A percentile compares a stretch with the other conserved stretches of the same genome.
Conservation (phyloP, 768 basidiomycete genomes). For the Russula dissimulans region DNA sequence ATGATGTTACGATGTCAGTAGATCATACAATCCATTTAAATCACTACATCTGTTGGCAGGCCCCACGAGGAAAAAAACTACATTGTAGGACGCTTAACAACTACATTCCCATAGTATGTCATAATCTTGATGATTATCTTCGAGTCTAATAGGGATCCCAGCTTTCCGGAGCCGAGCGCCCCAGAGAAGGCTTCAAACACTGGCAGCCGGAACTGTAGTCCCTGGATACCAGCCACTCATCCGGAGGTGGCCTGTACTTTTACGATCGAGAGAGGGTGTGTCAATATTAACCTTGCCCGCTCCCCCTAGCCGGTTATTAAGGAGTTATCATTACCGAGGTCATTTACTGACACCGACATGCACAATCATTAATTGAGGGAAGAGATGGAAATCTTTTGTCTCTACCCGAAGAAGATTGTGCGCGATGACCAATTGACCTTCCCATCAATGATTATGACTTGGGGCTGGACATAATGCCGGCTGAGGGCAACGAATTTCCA, state of each 20-base stretch:
- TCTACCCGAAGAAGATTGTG: constrained; percentile 18
- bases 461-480: constrained; percentile 34
- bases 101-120: not conserved
- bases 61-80: too few species aligned
- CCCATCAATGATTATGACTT: constrained; percentile 33
- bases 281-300: not conserved
- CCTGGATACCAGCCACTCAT: constrained; percentile 41
- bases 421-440: constrained; percentile 18
- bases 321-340: constrained; percentile 28
- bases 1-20: too few species aligned
- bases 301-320: not conserved
- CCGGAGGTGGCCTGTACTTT: constrained; percentile 59
- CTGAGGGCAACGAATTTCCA: constrained; percentile 15
- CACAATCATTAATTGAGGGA: constrained; percentile 28
- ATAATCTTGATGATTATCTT: too few species aligned
- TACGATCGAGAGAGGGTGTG: constrained; percentile 36
- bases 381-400: constrained; percentile 30
- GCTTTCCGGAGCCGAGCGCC: not conserved
- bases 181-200: too few species aligned
- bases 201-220: not conserved
- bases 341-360: constrained; percentile 47
- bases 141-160: not conserved
- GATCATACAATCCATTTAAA: too few species aligned
- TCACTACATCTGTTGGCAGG: too few species aligned
- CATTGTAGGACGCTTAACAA: not conserved